Conservation (phyloP, 2,329 filamentous ascomycete species). For the Penicillium sp. region DNA sequence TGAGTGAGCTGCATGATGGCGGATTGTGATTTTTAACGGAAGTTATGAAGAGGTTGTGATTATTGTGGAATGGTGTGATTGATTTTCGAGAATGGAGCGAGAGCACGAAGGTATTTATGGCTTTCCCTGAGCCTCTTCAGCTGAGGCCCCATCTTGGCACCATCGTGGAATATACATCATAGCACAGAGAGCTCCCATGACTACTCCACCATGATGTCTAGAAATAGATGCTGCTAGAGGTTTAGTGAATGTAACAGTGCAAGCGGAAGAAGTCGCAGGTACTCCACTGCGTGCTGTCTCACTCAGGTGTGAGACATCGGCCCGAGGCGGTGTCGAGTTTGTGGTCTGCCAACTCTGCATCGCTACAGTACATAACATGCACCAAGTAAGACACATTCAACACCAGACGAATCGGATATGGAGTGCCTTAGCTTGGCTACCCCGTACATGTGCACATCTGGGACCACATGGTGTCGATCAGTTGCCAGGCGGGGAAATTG, state of each 20-base stretch:
- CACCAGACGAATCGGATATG: slow-evolving; percentile 9
- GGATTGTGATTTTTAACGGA: slow-evolving; percentile 6
- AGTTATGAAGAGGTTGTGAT: not conserved
- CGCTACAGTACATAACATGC: not conserved
- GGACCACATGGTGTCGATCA: slow-evolving; percentile 3
- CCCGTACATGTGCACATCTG: slow-evolving; percentile 5
- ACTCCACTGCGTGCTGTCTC: slow-evolving; percentile 2
- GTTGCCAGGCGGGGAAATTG: not conserved
- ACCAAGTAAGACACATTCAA: slow-evolving; percentile 13
- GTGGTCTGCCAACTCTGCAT: not conserved
- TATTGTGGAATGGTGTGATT: not conserved
- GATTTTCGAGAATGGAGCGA: not conserved
- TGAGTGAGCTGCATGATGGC: slow-evolving; percentile 47
- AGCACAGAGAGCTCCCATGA: not conserved
- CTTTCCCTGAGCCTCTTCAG: slow-evolving; percentile 1
- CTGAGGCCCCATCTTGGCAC: not conserved
- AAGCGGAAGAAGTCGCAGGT: not conserved
- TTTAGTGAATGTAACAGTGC: slow-evolving; percentile 12
- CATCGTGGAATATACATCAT: not conserved
- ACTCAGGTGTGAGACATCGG: slow-evolving; percentile 12
- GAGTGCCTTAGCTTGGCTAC: slow-evolving; percentile 4
- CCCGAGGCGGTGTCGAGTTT: slow-evolving; percentile 1
- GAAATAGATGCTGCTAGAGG: slow-evolving; percentile 4
- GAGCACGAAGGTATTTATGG: slow-evolving; percentile 12
- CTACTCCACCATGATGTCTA: not conserved